Conservation (phyloP, 169 alveolate species). For the Eimeria mitis region DNA sequence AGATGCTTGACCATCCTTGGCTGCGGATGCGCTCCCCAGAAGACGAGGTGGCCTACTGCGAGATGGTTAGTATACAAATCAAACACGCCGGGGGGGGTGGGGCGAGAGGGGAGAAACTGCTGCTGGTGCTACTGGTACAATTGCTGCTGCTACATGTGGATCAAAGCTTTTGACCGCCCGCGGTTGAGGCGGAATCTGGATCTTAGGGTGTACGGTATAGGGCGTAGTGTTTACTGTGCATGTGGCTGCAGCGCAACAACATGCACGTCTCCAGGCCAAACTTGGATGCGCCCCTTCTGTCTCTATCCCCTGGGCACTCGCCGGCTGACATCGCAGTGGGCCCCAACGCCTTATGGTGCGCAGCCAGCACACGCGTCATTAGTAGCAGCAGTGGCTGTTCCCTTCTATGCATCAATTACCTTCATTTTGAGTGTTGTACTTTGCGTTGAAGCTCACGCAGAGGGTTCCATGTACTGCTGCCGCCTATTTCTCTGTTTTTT, state of each 20-base stretch:
- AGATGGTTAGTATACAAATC: constrained; percentile 52
- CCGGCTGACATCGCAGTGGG: constrained; percentile 34
- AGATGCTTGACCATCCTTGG: constrained; percentile 96
- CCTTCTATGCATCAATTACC: not conserved
- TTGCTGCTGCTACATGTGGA: not conserved
- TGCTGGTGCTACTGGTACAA: not conserved
- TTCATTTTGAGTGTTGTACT: not conserved
- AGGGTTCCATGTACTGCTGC: not conserved
- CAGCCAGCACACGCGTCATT: not conserved
- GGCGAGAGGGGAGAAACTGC: not conserved
- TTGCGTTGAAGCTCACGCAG: not conserved
- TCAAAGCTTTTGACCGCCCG: too few relatives aligned
- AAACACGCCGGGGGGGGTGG: not conserved
- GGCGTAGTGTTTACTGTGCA: not conserved
- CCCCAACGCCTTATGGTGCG: constrained; percentile 31
- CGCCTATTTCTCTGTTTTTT: not conserved
- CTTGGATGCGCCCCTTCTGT: constrained; percentile 65
- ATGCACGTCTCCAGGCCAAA: constrained; percentile 77
- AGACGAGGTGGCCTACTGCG: constrained; percentile 76
- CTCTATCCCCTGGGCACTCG: constrained; percentile 34
- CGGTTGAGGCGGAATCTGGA: not conserved
- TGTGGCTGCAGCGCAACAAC: constrained; percentile 70
- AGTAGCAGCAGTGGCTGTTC: not conserved
- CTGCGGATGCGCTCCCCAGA: constrained; percentile 85
- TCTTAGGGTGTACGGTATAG: not conserved